Evolutionary conservation across 768 basidiomycete species (phyloP).

Genomic region (Amanita exitialis): DNA sequence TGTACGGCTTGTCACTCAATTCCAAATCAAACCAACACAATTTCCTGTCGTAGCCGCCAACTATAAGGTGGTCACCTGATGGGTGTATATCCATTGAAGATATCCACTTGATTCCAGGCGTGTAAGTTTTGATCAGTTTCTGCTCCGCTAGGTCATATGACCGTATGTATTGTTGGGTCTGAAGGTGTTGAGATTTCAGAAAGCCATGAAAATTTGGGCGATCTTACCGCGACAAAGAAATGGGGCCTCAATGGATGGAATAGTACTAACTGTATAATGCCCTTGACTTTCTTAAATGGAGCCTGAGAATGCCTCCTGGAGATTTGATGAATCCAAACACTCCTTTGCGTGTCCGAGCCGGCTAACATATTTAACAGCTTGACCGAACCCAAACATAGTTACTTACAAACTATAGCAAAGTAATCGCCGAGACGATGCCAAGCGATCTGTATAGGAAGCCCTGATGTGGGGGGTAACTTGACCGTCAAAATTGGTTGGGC

Average conservation of each 20-base stretch:
- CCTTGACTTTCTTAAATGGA: conserved; percentile 94
- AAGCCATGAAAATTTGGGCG: not conserved
- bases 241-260: conserved; percentile 94
- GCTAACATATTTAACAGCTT: conserved; percentile 26
- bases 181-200: conserved; percentile 10
- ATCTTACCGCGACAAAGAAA: conserved; percentile 92
- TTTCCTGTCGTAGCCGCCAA: conserved; percentile 96
- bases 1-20: conserved; percentile 93
- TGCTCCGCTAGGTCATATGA: conserved; percentile 94
- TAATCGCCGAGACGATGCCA: conserved; percentile 98
- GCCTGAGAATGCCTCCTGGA: conserved; percentile 93
- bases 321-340: conserved; percentile 94
- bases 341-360: conserved; percentile 60
- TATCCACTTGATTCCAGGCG: conserved; percentile 95
- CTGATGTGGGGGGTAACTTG: conserved; percentile 53
- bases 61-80: conserved; percentile 90
- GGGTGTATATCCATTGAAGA: conserved; percentile 96
- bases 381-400: conserved; percentile 2
- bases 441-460: conserved; percentile 66
- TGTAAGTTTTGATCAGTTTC: conserved; percentile 86
- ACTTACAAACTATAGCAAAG: conserved; percentile 88
- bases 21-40: conserved; percentile 99
- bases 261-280: conserved; percentile 78
- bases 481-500: conserved; percentile 54
- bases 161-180: conserved; percentile 96